Base-by-base conservation (phyloP, 2,329 filamentous ascomycete species). In the Arthrinium phaeospermum region DNA sequence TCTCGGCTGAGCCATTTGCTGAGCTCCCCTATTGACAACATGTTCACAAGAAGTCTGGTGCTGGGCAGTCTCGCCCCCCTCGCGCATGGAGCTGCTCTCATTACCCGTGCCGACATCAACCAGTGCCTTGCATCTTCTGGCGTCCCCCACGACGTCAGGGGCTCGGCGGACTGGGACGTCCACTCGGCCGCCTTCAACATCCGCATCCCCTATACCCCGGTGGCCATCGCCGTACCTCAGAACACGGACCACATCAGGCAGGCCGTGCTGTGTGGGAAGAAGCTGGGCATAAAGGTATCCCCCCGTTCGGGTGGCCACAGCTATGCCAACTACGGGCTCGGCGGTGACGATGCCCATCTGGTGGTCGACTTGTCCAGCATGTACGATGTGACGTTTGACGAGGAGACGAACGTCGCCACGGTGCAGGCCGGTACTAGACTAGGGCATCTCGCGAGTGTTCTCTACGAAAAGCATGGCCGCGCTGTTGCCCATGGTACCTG, bases 251-350 rank as follows among this genome's bases (percentile, higher is more conserved):
- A 86, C 71, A 82, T 87, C 45, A 81, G 83, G 69, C 80, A 81
- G 72, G 83, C 85, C 12, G 82, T 88, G 16, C 75, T 81, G 30
- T 87, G 85, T 75, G 85, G 85, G 49, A 76, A 76, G n/a, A 74
- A 82, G 72, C 76, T 80, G 30, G 78, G 79, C 12, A 78, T 85
- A 70, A 85, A 85, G 76, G 85, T 87, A 2, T 84, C 84, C 41
- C 82, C 85, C 24, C 84, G 84, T 74, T 80, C 82, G 47, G 86
- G 86, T 46, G 86, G 86, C n/a, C 86, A 87, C 75, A 86, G 84
- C 6, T 88, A 87, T 75, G 85, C 83, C 27, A 84, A 82, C 14
- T 83, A 82, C 73, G 84, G 83, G 70, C 81, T 84, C 10, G 84
- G 85, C 49, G 85, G 85, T 13, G 81, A 85, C 73, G 81, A 86